phyloP scores from a whole-genome alignment of 768 basidiomycete species.

The Rhizopogon roseolus region DNA sequence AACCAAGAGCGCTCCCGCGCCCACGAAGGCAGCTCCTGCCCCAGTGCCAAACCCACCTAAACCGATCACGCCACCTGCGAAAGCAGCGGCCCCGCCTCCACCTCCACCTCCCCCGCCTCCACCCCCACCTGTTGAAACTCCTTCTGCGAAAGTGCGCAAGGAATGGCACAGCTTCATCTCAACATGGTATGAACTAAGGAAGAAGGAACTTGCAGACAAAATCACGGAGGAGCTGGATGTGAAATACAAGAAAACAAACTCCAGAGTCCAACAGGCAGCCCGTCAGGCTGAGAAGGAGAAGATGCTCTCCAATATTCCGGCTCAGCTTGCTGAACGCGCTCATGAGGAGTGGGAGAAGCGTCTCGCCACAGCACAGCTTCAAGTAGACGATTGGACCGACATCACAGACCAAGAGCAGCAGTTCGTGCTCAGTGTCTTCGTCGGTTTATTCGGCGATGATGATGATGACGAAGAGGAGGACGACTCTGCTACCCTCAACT shows the following conservation, averaged over 20 bases:
- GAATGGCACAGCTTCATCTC: constrained; percentile 25
- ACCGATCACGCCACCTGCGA: constrained; percentile 5
- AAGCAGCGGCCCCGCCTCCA: constrained; percentile 4
- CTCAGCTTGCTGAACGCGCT: constrained; percentile 23
- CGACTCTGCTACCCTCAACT: not conserved
- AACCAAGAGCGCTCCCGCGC: constrained; percentile 9
- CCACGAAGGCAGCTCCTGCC: constrained; percentile 7
- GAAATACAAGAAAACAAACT: constrained; percentile 25
- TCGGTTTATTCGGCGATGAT: constrained; percentile 21
- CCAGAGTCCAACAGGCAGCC: constrained; percentile 21
- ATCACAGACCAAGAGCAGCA: constrained; percentile 29
- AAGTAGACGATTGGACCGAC: constrained; percentile 26
- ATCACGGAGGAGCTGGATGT: constrained; percentile 23
- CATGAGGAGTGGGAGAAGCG: constrained; percentile 30
- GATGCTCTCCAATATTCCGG: constrained; percentile 15
- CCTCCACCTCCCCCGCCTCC: constrained; percentile 11
- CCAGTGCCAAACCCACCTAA: constrained; percentile 3
- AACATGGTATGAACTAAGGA: constrained; percentile 26
- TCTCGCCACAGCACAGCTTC: constrained; percentile 22
- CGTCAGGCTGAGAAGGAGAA: constrained; percentile 25
- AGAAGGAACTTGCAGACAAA: constrained; percentile 24
- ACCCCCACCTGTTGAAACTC: constrained; percentile 13
- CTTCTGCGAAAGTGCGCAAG: constrained; percentile 22
- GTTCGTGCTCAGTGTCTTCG: constrained; percentile 23
- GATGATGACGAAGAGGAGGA: constrained; percentile 19